phyloP scores from a whole-genome alignment of 768 basidiomycete genomes.

The Zangia roseola region DNA sequence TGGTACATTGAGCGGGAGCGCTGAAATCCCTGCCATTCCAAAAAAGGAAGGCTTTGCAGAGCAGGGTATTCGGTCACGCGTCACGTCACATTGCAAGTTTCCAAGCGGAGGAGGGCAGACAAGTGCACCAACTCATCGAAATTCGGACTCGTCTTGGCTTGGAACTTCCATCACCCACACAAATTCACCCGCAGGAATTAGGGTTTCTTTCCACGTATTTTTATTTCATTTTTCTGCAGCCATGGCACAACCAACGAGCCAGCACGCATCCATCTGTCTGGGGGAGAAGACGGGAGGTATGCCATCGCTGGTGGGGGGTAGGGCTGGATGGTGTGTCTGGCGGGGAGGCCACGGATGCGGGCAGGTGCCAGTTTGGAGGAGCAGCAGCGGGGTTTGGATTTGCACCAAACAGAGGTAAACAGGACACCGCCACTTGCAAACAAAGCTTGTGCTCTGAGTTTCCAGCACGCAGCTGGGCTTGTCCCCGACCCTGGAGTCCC shows the following conservation, averaged over 20 bases:
- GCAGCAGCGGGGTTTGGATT: constrained; percentile 12
- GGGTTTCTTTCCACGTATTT: background rate
- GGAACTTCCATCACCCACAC: constrained; percentile 33
- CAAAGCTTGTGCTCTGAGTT: constrained; percentile 25
- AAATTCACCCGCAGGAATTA: constrained; percentile 9
- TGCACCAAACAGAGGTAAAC: constrained; percentile 29
- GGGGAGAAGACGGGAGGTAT: background rate
- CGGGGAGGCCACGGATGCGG: constrained; percentile 23
- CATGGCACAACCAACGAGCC: background rate
- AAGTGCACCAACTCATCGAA: constrained; percentile 22
- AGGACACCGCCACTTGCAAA: constrained; percentile 31
- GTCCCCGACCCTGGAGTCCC: constrained; percentile 19
- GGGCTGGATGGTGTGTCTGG: constrained; percentile 8
- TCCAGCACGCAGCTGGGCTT: constrained; percentile 18
- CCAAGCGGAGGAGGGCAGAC: constrained; percentile 20
- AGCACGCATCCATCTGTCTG: background rate
- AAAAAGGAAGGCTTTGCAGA: constrained; percentile 22
- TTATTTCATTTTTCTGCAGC: constrained; percentile 5
- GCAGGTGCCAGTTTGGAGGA: constrained; percentile 26
- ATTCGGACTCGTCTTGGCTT: constrained; percentile 30
- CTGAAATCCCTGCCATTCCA: constrained; percentile 15
- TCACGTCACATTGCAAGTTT: constrained; percentile 26
- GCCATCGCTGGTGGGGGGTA: background rate
- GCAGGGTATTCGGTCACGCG: constrained; percentile 11
- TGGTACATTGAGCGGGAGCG: background rate